Base-by-base conservation (phyloP, 805 yeast genomes). In the Candida maris region DNA sequence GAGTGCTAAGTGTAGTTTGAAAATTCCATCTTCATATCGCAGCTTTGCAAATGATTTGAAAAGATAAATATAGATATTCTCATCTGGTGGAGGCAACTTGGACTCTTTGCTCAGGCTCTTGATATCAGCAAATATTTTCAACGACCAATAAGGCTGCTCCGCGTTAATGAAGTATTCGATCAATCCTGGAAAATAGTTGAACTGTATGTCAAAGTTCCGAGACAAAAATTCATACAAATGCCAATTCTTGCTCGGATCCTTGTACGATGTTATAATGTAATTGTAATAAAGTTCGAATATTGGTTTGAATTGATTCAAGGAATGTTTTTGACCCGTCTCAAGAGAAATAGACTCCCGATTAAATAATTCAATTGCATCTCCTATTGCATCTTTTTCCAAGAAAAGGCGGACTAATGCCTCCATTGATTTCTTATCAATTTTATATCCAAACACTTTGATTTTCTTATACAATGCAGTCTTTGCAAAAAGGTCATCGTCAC, bases 21-120 rank as follows among this genome's bases (percentile, higher is more conserved):
- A 65, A 13, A 83, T 76, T 0, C 91, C 93, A 6, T 78, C 79
- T 39, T 72, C 77, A 46, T 79, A 84, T 22, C 69, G 59, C 35
- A 64, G 62, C 32, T 68, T 67, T 1, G 87, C 84, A 59, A 82
- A 82, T 32, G 72, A 72, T 34, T 71, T 65, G 52, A 85, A 78
- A 17, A 84, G 56, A 45, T 73, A 73, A 37, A 70, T 56, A 48
- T 83, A 85, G 56, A 82, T 73, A 16, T 76, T 79, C 30, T 67
- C 64, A 14, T 59, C 59, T 2, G 80, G 79, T 2, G 79, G 73
- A 18, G 68, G 63, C 5, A 72, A 45, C 4, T 77, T 77, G 27
- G 73, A 74, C 14, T 71, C 64, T 52, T 76, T 77, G 47, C 76
- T 73, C 21, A 75, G 56, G 47, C 66, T 65, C 44, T 79, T 73